Base-by-base conservation (phyloP, 2,329 filamentous ascomycete species). In the Alternaria rosae region DNA sequence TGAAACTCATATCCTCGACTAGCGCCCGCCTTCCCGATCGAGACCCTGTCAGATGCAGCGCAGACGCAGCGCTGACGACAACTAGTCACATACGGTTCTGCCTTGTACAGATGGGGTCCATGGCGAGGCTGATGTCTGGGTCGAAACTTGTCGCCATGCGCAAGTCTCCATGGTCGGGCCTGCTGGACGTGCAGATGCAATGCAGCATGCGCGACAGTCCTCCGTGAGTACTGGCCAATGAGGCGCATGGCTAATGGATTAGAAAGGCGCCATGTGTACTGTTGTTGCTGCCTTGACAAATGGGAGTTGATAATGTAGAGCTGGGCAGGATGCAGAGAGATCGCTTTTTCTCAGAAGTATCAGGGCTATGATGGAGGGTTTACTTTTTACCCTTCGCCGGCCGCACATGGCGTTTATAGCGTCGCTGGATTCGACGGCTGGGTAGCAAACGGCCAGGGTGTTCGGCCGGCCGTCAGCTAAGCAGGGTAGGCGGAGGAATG, bases 61-160 rank as follows among this genome's bases (percentile, higher is more conserved):
- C 52, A 58, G 54, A 69, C 52, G 68, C 65, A 67, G 54, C 61
- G 64, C 69, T 70, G 69, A 68, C 67, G 67, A 69, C 62, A 61
- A 60, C 62, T 62, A 48, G 66, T 66, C 63, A 64, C 63, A 59
- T 59, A 28, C 44, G 59, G 67, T 57, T 62, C 64, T 73, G 70
- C 70, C 70, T 73, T 61, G 38, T 9, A 58, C 51, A 52, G 56
- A 61, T 30, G 62, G 62, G 61, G 61, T 65, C 65, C 62, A 58
- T 58, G 28, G 15, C 54, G 30, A 66, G 66, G 69, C 65, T 54
- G 54, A 60, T 50, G 55, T 65, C 35, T 59, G 61, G 60, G 61
- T 65, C 55, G 54, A 57, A 52, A 35, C 47, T 59, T 55, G 56
- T 65, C 50, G 56, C 58, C 57, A 59, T 50, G 44, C 55, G 61